Conservation (phyloP, 768 basidiomycete genomes). For the Naganishia antarctica region DNA sequence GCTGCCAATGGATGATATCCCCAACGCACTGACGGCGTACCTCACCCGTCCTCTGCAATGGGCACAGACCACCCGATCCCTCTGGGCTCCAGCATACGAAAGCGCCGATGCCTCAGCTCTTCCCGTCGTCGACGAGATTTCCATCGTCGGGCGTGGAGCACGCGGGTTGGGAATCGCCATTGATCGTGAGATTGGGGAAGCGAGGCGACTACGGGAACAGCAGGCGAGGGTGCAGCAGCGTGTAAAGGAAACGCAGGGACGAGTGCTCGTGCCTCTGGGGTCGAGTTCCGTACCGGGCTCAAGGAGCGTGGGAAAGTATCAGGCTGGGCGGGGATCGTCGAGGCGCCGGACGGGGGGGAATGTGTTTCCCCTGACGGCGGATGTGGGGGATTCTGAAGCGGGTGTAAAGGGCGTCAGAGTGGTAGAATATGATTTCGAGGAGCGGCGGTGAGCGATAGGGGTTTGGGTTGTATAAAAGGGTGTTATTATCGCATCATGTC, state of each 20-base stretch:
- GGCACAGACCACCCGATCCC: constrained; percentile 40
- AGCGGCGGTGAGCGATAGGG: constrained; percentile 78
- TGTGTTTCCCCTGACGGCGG: constrained; percentile 8
- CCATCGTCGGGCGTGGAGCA: constrained; percentile 44
- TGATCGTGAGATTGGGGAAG: constrained; percentile 36
- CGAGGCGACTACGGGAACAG: constrained; percentile 4
- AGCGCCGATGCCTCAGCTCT: background rate
- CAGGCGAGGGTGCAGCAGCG: background rate
- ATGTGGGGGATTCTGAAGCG: background rate
- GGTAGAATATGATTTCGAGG: constrained; percentile 58
- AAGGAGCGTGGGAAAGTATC: background rate
- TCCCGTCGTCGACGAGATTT: constrained; percentile 25
- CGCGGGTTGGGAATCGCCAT: constrained; percentile 45
- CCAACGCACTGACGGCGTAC: constrained; percentile 35
- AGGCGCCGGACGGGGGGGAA: background rate
- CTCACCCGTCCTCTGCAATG: constrained; percentile 41
- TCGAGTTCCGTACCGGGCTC: no score
- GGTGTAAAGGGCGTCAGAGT: background rate
- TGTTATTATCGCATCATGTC: no score
- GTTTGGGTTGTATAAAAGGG: constrained; percentile 58
- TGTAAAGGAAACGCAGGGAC: background rate
- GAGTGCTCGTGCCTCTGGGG: background rate
- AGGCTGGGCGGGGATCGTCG: background rate
- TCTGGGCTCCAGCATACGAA: constrained; percentile 15
- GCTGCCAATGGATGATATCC: constrained; percentile 29